Percentiles rank a stretch among this genome's conserved stretches.
phyloP scores from a whole-genome alignment of 495 filamentous ascomycete species.

The Lophium mytilinum region DNA sequence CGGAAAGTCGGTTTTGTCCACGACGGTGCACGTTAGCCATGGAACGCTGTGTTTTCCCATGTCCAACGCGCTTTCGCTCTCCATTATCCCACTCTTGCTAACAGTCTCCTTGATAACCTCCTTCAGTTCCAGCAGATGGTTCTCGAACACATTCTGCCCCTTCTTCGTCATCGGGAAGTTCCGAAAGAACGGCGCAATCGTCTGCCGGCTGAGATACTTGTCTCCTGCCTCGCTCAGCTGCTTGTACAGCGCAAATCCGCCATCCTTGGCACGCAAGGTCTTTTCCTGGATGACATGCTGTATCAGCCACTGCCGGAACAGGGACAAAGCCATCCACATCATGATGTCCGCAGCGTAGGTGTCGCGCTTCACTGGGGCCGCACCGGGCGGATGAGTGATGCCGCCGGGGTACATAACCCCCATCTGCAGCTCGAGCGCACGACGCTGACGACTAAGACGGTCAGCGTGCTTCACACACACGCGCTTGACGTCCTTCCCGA shows the following conservation, averaged over 20 bases:
- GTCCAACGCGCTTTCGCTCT: slow-evolving; percentile 11
- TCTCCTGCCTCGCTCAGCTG: slow-evolving; percentile 20
- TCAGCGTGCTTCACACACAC: slow-evolving; percentile 32
- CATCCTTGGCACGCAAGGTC: slow-evolving; percentile 18
- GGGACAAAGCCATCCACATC: slow-evolving; percentile 28
- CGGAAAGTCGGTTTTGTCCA: slow-evolving; percentile 31
- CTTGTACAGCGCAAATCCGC: slow-evolving; percentile 24
- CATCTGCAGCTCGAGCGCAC: slow-evolving; percentile 12
- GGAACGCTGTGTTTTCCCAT: slow-evolving; percentile 13
- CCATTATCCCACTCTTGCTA: slow-evolving; percentile 1
- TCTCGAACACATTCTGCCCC: slow-evolving; percentile 25
- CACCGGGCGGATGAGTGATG: slow-evolving; percentile 1
- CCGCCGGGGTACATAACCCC: slow-evolving; percentile 6
- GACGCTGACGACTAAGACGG: slow-evolving; percentile 33
- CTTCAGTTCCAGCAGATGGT: slow-evolving; percentile 26
- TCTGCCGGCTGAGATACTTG: slow-evolving; percentile 24
- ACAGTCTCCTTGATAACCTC: slow-evolving; percentile 17
- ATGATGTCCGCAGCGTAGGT: slow-evolving; percentile 29
- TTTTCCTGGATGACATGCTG: slow-evolving; percentile 18
- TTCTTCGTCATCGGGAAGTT: slow-evolving; percentile 31
- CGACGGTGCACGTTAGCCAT: slow-evolving; percentile 34
- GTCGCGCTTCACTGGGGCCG: slow-evolving; percentile 15
- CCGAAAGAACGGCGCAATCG: slow-evolving; percentile 23
- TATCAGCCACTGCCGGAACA: slow-evolving; percentile 27
- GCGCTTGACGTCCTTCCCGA: slow-evolving; percentile 13